Conservation (phyloP, 2,329 filamentous ascomycete genomes). For the Diaporthe citri region DNA sequence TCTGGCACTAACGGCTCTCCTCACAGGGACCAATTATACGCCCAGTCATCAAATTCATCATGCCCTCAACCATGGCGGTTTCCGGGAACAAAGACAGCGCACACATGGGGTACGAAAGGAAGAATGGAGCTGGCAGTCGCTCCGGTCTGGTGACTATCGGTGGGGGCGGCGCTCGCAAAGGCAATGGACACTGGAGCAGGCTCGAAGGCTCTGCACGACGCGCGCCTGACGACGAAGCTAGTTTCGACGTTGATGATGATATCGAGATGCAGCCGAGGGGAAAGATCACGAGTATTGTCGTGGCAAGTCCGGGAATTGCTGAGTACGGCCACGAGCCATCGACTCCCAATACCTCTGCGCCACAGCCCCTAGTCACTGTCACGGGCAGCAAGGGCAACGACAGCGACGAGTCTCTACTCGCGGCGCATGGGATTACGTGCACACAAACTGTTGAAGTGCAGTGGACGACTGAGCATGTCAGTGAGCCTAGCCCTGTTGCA, state of each 20-base stretch:
- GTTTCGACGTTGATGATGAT: background rate
- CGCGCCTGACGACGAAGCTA: background rate
- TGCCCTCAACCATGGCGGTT: constrained; percentile 17
- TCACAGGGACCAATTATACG: constrained; percentile 25
- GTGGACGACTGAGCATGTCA: constrained; percentile 20
- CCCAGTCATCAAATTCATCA: constrained; percentile 29
- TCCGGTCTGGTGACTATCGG: constrained; percentile 27
- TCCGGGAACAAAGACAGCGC: constrained; percentile 15
- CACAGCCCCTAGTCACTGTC: background rate
- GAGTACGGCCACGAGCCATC: background rate
- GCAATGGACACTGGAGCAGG: constrained; percentile 19
- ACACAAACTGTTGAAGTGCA: constrained; percentile 26
- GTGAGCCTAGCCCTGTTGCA: background rate
- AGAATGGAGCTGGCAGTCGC: background rate
- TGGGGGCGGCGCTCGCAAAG: constrained; percentile 10
- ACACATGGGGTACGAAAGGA: background rate
- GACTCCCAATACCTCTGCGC: no score
- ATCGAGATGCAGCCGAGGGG: constrained; percentile 17
- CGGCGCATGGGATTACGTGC: constrained; percentile 23
- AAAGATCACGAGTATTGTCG: background rate
- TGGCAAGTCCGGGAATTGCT: background rate
- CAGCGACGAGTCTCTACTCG: constrained; percentile 31
- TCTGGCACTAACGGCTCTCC: background rate
- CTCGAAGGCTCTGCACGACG: constrained; percentile 7
- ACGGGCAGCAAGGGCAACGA: constrained; percentile 12